Evolutionary conservation across 768 basidiomycete genomes (phyloP), one percentile per base, ranked within the genome.

Genomic region (Hortiboletus campestris): DNA sequence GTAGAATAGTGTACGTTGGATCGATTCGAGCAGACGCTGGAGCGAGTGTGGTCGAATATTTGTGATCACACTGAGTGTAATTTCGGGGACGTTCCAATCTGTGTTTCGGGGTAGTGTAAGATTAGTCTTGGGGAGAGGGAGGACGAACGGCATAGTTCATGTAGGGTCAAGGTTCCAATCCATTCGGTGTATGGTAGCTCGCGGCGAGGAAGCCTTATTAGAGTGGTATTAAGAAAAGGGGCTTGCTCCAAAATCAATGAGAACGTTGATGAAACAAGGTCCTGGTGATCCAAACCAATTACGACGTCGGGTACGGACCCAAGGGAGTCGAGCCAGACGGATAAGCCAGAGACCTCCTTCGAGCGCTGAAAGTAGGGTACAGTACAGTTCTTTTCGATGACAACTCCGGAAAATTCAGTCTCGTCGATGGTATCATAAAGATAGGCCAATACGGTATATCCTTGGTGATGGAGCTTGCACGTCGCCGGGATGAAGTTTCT

Each of bases 51-150:
- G 85, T 32, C 92, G 80, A 63, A 88, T 78, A 61, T 91, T 84
- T 0, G 92, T 94, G 52, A 93, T 88, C 38, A 94, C 78, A 49
- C 79, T 83, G 41, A 94, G 71, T 25, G 88, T 87, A 32, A 94
- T 72, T 32, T 72, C 77, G 11, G 90, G 89, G 2, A 71, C 66
- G 59, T 91, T 78, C 90, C 91, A 94, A 65, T 84, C 92, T 94
- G 57, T 25, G 19, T 46, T 51, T 64, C 49, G 51, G 6, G 48
- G 51, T 41, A 44, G 55, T 49, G 39, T 31, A 28, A 53, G 41
- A 22, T 41, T 10, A 49, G 53, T 49, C 13, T 31, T 25, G 45
- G 46, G 41, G 54, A 72, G 61, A 35, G 41, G 28, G 57, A 51
- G 32, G 22, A 62, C 49, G 55, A 59, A 46, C 51, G 58, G 52